phyloP scores from a whole-genome alignment of 1,284 basidiomycete genomes.

The Tilletiaria anomala region DNA sequence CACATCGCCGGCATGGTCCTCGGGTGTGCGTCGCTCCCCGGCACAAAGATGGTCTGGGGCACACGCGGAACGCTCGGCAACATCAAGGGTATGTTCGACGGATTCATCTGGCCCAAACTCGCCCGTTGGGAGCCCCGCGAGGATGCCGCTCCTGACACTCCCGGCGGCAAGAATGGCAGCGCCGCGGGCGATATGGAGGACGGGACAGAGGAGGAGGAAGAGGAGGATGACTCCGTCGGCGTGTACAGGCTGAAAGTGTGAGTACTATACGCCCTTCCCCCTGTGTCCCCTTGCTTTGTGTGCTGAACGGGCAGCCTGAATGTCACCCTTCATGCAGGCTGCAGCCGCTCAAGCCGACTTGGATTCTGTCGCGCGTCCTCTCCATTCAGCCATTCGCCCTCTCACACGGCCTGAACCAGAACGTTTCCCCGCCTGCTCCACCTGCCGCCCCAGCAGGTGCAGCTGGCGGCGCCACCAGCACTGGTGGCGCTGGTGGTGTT shows the following conservation, averaged over 20 bases:
- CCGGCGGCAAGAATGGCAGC: too few species aligned
- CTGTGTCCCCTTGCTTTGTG: background rate
- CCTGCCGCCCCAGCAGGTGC: conserved; percentile 21
- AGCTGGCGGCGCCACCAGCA: too few species aligned
- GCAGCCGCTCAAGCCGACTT: conserved; percentile 13
- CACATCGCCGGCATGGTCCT: conserved; percentile 61
- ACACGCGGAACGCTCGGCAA: conserved; percentile 52
- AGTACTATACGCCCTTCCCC: background rate
- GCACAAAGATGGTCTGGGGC: conserved; percentile 55
- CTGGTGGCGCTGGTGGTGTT: too few species aligned
- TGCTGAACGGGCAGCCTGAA: too few species aligned
- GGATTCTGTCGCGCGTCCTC: conserved; percentile 6
- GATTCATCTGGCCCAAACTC: conserved; percentile 65
- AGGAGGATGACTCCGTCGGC: conserved; percentile 39
- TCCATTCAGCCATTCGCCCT: conserved; percentile 21
- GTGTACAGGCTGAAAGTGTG: conserved; percentile 27
- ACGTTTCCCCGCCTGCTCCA: conserved; percentile 17
- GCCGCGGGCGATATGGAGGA: too few species aligned
- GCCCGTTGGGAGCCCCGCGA: conserved; percentile 64
- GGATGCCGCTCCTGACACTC: too few species aligned
- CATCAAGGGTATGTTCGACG: conserved; percentile 59
- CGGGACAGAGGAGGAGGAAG: too few species aligned
- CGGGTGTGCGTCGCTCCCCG: conserved; percentile 56
- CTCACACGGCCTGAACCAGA: conserved; percentile 24
- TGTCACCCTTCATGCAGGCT: conserved; percentile 12